A percentile compares a stretch with the other conserved stretches of the same genome.
Conservation (phyloP, 352 stramenopile genomes). For the Globisporangium radiosum region DNA sequence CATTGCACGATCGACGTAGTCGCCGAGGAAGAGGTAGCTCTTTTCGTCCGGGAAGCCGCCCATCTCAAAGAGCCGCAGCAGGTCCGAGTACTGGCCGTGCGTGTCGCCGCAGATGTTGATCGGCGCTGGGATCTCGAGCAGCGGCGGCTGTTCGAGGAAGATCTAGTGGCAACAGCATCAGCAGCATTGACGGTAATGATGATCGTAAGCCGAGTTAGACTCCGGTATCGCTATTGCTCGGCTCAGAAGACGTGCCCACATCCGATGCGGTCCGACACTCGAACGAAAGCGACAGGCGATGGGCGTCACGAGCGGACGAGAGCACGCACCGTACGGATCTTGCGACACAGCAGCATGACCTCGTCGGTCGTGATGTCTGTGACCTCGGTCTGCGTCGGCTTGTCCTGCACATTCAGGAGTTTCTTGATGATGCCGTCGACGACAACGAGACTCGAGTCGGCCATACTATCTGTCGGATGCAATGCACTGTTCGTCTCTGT, state of each 20-base stretch:
- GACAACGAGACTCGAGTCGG: slow-evolving; percentile 43
- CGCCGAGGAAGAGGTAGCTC: slow-evolving; percentile 76
- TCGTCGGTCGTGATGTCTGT: slow-evolving; percentile 76
- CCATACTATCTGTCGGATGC: slow-evolving; percentile 18
- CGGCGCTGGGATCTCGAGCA: slow-evolving; percentile 90
- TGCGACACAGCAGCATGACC: slow-evolving; percentile 70
- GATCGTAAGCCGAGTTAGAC: too few relatives aligned
- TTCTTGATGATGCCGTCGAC: slow-evolving; percentile 62
- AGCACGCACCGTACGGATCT: slow-evolving; percentile 49
- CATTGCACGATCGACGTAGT: slow-evolving; percentile 88
- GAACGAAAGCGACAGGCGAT: neutral
- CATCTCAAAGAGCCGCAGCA: slow-evolving; percentile 94
- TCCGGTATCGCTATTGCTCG: too few relatives aligned
- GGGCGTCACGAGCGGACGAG: neutral
- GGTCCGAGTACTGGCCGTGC: slow-evolving; percentile 97
- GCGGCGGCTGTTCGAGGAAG: slow-evolving; percentile 88
- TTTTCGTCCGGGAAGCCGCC: slow-evolving; percentile 84
- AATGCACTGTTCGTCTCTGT: too few relatives aligned
- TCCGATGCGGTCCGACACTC: neutral
- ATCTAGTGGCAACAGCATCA: slow-evolving; percentile 14
- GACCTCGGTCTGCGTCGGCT: slow-evolving; percentile 48
- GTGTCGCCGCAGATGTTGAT: slow-evolving; percentile 96
- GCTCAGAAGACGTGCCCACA: too few relatives aligned
- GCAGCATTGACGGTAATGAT: neutral
- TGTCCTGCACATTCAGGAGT: slow-evolving; percentile 51